Evolutionary conservation across 2,329 filamentous ascomycete species (phyloP), one percentile per base, ranked within the genome.

Genomic region (Sclerotinia glacialis): DNA sequence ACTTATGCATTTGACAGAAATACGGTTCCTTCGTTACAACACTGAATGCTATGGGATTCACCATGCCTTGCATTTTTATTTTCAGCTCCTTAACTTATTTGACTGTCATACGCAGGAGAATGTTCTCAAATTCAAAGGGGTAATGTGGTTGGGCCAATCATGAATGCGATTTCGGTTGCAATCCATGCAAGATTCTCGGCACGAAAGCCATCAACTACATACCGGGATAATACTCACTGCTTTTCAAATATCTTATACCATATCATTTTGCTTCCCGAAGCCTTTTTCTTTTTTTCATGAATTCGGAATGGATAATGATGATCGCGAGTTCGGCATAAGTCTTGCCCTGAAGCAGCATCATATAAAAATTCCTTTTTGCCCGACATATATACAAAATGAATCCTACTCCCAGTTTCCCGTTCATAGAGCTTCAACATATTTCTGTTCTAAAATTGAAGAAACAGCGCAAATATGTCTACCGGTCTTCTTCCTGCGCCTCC

Each of bases 401-500:
- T 44, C 54, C 37, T 21, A 9, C 23, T 21, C 18, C 26, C n/a
- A 28, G 12, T 18, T 28, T n/a, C n/a, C 21, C 54, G 8, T 28
- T 21, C 37, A 21, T 28, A 23, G 37, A 58, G 37, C 21, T 28
- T 44, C 4, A 58, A 28, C 8, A 12, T 28, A 5, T 5, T 28
- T 44, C 3, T 26, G 28, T 44, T 12, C 11, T 8, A n/a, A 2
- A 28, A 21, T 21, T 23, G 28, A n/a, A 21, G 8, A 8, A 58
- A 18, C 26, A 42, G 18, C 40, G 23, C 2, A 44, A 44, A 58
- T 8, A 58, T 58, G 54, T 44, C 54, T 11, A 58, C 54, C 37
- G 54, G 54, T 12, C 54, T 58, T 26, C 54, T 58, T 44, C 54
- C 54, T 26, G 53, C 53, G 5, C 54, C 54, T 40, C 23, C 54